Evolutionary conservation across 768 basidiomycete genomes (phyloP), one percentile per base, ranked within the genome.

Genomic region (Rhizopogon vesiculosus): DNA sequence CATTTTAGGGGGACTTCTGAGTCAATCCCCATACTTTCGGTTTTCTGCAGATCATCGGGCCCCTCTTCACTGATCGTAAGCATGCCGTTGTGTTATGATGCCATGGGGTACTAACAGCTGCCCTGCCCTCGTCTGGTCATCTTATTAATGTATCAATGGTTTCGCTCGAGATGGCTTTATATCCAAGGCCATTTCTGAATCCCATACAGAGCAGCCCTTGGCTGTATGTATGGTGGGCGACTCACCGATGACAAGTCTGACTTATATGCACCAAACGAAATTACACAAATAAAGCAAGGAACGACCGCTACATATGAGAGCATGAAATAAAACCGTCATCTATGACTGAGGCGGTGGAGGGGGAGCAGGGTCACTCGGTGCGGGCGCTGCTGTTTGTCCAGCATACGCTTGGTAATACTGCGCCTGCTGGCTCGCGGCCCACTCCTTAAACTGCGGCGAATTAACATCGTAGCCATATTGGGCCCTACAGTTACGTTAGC

Each of bases 391-490:
- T 40, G 44, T 53, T 51, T 82, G 78, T 51, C 82, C 78, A 15
- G 80, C 78, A 64, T 91, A 90, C 68, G 90, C 90, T 56, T 89
- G 85, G 13, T 77, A 78, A 61, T 91, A 90, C 62, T 87, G 84
- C 60, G 89, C 86, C 59, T 82, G 82, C 43, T 76, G 74, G 54
- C 65, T 67, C 9, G 86, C 83, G 40, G 82, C 82, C 90, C 90
- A 91, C 62, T 88, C 82, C 67, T 89, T 91, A 68, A 91, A 92
- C 62, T 91, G 81, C 2, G 79, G 64, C 3, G 91, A 88, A 65
- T 91, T 92, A 57, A 91, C 86, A 62, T 93, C 91, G 68, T 92
- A 92, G 10, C 90, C 90, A 63, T 89, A 91, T 5, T 86, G 85
- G 57, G 90, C 86, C 90, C 90, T 91, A 59, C 28, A 28, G 10